Evolutionary conservation across 257 asterid species (phyloP).

Genomic region (Pogostemon cablin): DNA sequence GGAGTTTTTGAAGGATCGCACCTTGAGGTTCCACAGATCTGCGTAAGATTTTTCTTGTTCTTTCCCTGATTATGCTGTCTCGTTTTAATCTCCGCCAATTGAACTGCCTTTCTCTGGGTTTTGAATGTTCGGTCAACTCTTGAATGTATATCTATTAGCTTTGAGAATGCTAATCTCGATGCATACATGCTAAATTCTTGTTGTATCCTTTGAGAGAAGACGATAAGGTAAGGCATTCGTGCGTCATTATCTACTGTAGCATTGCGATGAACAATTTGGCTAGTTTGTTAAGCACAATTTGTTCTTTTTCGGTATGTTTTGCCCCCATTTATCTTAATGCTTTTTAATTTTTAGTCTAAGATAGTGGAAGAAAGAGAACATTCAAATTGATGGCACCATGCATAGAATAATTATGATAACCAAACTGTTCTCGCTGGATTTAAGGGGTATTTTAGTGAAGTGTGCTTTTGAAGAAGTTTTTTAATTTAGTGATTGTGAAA

Average conservation of each 20-base stretch:
- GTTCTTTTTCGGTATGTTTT: background rate
- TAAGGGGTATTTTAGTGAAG: background rate
- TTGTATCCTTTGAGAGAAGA: background rate
- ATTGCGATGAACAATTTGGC: background rate
- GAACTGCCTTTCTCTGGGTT: constrained; percentile 2
- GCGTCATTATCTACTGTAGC: background rate
- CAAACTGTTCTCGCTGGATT: constrained; percentile 2
- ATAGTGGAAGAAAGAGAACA: background rate
- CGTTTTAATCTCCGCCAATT: background rate
- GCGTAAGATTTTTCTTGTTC: constrained; percentile 33
- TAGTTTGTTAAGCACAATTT: constrained; percentile 1
- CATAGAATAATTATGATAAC: constrained; percentile 19
- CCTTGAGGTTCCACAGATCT: constrained; percentile 37
- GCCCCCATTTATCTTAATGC: background rate
- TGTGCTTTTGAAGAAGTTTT: too few relatives aligned
- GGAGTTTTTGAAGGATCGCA: constrained; percentile 31
- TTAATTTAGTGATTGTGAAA: too few relatives aligned
- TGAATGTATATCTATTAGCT: background rate
- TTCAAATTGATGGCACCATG: background rate
- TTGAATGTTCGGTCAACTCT: constrained; percentile 32
- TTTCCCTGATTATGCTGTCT: background rate
- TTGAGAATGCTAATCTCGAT: constrained; percentile 16
- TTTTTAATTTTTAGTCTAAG: background rate
- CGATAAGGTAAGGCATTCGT: background rate
- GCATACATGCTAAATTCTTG: constrained; percentile 21